Base-by-base conservation (phyloP, 805 yeast species). In the Candida palmyrensis region DNA sequence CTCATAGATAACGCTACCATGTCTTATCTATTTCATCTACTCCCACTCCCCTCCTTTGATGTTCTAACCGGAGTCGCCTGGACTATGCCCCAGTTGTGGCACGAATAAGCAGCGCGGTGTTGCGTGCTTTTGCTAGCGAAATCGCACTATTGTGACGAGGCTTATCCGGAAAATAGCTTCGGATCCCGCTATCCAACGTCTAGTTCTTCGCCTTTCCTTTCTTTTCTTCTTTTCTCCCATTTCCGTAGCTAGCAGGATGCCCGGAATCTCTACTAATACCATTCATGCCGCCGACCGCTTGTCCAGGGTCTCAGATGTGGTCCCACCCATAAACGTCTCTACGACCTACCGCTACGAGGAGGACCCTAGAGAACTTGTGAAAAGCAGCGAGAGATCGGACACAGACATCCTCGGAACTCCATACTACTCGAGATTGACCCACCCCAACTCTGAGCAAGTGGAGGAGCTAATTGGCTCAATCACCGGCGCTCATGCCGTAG, bases 281-380 rank as follows among this genome's bases (percentile, higher is more conserved):
- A 69, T 89, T 32, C 96, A 88, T 49, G 88, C 77, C 0, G 95
- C 85, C 41, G 86, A 82, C 44, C 60, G 55, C 4, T 49, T 66
- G 20, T 62, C 68, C 38, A 60, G 83, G 41, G 83, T 77, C 5
- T 49, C 71, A 0, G 89, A 82, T 47, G 81, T 82, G 25, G 78
- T 80, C 1, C 79, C 90, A 5, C 95, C 97, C 16, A 79, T 89
- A 38, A 84, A 83, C 41, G 80, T 85, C 3, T 57, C 92, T 2
- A 82, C 96, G 1, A 89, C 95, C 1, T 88, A 65, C 55, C 68
- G 75, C 35, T 89, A 88, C 56, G 57, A 73, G 18, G 53, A 66
- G 3, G 72, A 83, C 40, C 87, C 89, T 1, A 63, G 52, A 0
- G 61, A 77, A 16, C 63, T 84, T 28, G 49, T 62, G 10, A 68